Conservation (phyloP, 1,284 basidiomycete genomes). For the Ceratobasidium theobromae region DNA sequence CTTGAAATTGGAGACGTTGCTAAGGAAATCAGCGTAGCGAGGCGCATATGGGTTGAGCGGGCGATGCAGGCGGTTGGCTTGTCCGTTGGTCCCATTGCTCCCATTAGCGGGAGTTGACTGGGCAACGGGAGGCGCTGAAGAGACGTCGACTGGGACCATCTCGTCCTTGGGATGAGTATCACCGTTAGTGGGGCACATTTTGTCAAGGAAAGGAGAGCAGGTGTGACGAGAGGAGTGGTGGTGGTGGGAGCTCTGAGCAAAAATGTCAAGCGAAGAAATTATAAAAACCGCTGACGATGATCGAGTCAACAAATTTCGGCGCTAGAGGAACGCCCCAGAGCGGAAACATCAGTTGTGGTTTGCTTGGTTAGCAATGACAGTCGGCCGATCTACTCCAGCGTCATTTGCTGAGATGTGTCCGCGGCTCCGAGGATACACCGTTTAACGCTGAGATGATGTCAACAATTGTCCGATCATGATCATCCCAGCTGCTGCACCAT, state of each 20-base stretch:
- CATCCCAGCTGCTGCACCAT: not conserved
- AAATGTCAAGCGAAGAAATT: slow-evolving; percentile 17
- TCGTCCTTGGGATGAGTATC: slow-evolving; percentile 54
- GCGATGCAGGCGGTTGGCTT: slow-evolving; percentile 44
- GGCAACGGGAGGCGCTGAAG: slow-evolving; percentile 39
- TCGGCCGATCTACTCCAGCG: slow-evolving; percentile 16
- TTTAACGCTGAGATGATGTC: not conserved
- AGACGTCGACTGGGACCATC: slow-evolving; percentile 66
- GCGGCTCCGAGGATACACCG: not conserved
- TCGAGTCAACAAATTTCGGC: slow-evolving; percentile 31
- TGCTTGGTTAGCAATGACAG: slow-evolving; percentile 6
- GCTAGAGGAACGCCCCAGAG: slow-evolving; percentile 16
- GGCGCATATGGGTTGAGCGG: slow-evolving; percentile 80
- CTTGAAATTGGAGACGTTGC: slow-evolving; percentile 90
- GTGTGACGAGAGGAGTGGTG: slow-evolving; percentile 30
- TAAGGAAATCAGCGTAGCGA: slow-evolving; percentile 87
- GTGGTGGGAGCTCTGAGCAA: slow-evolving; percentile 29
- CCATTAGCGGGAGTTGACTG: slow-evolving; percentile 41
- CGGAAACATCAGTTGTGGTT: slow-evolving; percentile 6
- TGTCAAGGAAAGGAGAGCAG: slow-evolving; percentile 34
- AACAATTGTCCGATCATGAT: not conserved
- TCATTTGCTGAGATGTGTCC: not conserved
- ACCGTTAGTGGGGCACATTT: slow-evolving; percentile 68
- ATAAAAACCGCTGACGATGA: slow-evolving; percentile 16
- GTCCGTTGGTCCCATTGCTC: slow-evolving; percentile 36